Conservation (phyloP, 2,329 filamentous ascomycete species). For the Dactylellina parvicollis region DNA sequence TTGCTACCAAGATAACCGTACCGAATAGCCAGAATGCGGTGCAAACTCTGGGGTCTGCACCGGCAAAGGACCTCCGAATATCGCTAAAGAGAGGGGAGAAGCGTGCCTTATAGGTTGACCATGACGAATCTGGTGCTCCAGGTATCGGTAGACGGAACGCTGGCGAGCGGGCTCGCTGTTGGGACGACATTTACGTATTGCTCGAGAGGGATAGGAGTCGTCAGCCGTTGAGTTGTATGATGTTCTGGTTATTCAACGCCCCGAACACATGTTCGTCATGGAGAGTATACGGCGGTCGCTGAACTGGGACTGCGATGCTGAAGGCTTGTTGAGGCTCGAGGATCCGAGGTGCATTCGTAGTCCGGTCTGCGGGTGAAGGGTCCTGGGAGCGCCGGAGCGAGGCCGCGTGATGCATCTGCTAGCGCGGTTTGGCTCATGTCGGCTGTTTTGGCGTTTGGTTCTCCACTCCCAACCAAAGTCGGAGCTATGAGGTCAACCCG, state of each 20-base stretch:
- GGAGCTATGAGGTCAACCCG: slow-evolving; percentile 50
- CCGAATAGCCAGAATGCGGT: slow-evolving; percentile 94
- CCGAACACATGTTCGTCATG: slow-evolving; percentile 3
- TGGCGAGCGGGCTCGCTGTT: slow-evolving; percentile 37
- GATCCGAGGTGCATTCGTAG: neutral
- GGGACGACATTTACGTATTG: neutral
- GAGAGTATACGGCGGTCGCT: neutral
- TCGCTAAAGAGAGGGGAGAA: slow-evolving; percentile 5
- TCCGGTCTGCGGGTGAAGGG: neutral
- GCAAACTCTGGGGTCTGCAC: slow-evolving; percentile 76
- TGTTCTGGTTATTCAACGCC: neutral
- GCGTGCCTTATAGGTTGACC: slow-evolving; percentile 76
- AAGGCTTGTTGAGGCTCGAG: neutral
- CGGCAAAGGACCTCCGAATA: slow-evolving; percentile 71
- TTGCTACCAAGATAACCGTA: slow-evolving; percentile 62
- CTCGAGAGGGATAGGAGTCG: neutral
- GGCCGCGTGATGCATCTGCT: slow-evolving; percentile 17
- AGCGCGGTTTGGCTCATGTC: neutral
- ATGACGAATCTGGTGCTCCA: slow-evolving; percentile 72
- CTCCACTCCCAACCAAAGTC: slow-evolving; percentile 10
- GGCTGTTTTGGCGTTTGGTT: slow-evolving; percentile 17
- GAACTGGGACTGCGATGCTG: neutral
- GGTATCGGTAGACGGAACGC: slow-evolving; percentile 66
- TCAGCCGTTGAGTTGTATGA: neutral
- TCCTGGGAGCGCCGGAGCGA: neutral